Evolutionary conservation across 2,329 filamentous ascomycete genomes (phyloP).

Genomic region (Parasarocladium wereldwijsianum): DNA sequence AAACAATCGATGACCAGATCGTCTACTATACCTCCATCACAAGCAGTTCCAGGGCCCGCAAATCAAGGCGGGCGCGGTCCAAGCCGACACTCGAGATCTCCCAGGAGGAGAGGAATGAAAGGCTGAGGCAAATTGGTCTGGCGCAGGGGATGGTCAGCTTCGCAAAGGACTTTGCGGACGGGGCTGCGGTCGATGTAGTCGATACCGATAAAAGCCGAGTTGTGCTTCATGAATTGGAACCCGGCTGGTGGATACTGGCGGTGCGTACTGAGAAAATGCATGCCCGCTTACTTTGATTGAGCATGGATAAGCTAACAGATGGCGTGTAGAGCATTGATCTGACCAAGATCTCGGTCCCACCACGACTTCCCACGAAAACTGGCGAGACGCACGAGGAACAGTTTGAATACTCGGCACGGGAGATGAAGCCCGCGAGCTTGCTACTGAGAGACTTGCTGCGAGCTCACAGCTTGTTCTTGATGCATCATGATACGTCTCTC

Average conservation of each 20-base stretch:
- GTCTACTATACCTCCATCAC: slow-evolving; percentile 73
- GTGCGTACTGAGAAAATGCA: slow-evolving; percentile 32
- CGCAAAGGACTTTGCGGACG: slow-evolving; percentile 71
- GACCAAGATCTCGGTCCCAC: slow-evolving; percentile 53
- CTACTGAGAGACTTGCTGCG: slow-evolving; percentile 68
- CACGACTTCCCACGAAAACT: slow-evolving; percentile 28
- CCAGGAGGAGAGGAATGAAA: slow-evolving; percentile 65
- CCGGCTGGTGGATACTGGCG: slow-evolving; percentile 89
- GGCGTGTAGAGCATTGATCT: slow-evolving; percentile 46
- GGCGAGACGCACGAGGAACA: slow-evolving; percentile 24
- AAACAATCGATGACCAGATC: slow-evolving; percentile 61
- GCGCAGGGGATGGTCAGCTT: slow-evolving; percentile 96
- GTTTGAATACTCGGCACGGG: slow-evolving; percentile 75
- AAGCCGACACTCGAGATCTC: slow-evolving; percentile 27
- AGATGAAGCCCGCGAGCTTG: slow-evolving; percentile 70
- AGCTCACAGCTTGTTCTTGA: slow-evolving; percentile 69
- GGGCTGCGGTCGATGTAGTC: slow-evolving; percentile 63
- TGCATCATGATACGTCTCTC: slow-evolving; percentile 73
- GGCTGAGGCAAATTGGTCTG: slow-evolving; percentile 80
- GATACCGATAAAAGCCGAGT: slow-evolving; percentile 85
- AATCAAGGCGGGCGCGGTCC: slow-evolving; percentile 25
- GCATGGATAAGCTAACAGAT: not conserved
- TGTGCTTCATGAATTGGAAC: slow-evolving; percentile 73
- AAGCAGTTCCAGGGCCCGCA: slow-evolving; percentile 20
- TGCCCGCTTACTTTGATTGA: not conserved